Conservation (phyloP, 371 early-diverging fungal species). For the Fennellomyces sp. region DNA sequence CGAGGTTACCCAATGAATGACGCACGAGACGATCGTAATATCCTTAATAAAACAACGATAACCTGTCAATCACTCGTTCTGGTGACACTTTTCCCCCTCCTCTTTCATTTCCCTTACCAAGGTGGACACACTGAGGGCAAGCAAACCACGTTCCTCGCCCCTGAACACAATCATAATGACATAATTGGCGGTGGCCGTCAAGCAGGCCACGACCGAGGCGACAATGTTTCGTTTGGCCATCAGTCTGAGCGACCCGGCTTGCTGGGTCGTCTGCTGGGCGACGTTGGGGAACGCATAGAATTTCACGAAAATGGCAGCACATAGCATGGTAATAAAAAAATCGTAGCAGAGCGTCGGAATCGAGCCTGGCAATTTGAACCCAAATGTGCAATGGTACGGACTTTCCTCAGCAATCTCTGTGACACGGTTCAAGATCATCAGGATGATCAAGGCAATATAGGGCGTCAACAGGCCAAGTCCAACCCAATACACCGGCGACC, state of each 20-base stretch:
- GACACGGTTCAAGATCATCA: constrained; percentile 42
- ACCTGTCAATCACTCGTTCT: background rate
- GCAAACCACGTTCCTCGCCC: constrained; percentile 41
- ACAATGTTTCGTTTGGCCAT: constrained; percentile 52
- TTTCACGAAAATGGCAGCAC: constrained; percentile 47
- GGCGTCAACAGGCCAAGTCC: constrained; percentile 49
- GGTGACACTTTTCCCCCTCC: background rate
- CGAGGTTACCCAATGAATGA: constrained; percentile 25
- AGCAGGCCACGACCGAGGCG: constrained; percentile 34
- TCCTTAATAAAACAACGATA: constrained; percentile 11
- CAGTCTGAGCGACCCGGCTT: constrained; percentile 42
- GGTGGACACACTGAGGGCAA: constrained; percentile 30
- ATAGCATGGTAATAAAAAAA: constrained; percentile 34
- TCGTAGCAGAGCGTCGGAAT: constrained; percentile 52
- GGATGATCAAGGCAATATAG: constrained; percentile 36
- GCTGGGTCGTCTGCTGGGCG: constrained; percentile 32
- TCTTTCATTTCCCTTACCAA: constrained; percentile 23
- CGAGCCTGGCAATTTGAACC: constrained; percentile 44
- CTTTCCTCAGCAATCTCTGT: constrained; percentile 22
- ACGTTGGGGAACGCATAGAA: constrained; percentile 39
- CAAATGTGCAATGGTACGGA: constrained; percentile 50
- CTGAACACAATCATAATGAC: constrained; percentile 35
- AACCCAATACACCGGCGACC: constrained; percentile 43
- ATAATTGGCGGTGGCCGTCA: constrained; percentile 41
- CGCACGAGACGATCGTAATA: constrained; percentile 17